These are phyloP conservation scores for Talaromyces trachyspermus DNA, from an alignment of 495 filamentous ascomycete genomes.

Conservation along the genomic window DNA sequence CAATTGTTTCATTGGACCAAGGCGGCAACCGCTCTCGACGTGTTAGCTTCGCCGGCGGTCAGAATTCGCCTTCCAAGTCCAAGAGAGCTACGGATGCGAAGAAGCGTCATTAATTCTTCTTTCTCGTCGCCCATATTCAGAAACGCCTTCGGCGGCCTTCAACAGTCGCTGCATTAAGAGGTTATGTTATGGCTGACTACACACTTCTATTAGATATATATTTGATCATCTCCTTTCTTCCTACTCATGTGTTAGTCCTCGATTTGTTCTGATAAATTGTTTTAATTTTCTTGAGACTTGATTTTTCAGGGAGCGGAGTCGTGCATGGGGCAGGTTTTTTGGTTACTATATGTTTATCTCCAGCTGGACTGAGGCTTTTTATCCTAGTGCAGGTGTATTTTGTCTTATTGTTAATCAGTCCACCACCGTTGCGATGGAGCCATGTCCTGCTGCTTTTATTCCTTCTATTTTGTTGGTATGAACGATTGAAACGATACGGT, in stretches of 20 bases:
- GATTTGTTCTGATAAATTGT: constrained; percentile 3
- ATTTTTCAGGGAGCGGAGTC: constrained; percentile 3
- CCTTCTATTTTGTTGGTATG: too few relatives aligned
- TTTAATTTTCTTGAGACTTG: constrained; percentile 13
- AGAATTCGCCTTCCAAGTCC: constrained; percentile 19
- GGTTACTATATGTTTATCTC: background rate
- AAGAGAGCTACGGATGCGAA: constrained; percentile 20
- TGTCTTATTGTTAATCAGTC: too few relatives aligned
- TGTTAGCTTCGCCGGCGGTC: constrained; percentile 38
- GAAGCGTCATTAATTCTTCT: constrained; percentile 4
- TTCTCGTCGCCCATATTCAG: background rate
- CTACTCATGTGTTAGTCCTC: constrained; percentile 6
- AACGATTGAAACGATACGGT: too few relatives aligned
- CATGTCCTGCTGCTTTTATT: background rate
- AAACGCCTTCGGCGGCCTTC: background rate
- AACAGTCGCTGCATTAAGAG: too few relatives aligned
- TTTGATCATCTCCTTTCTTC: constrained; percentile 8
- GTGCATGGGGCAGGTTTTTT: background rate
- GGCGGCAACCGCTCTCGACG: constrained; percentile 36
- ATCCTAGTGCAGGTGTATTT: too few relatives aligned
- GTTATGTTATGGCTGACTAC: constrained; percentile 12
- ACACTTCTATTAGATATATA: constrained; percentile 9
- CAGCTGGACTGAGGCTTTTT: background rate
- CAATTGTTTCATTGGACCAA: constrained; percentile 37
- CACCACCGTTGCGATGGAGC: too few relatives aligned